Conservation (phyloP, 1,284 basidiomycete genomes). For the Mycena citricolor region DNA sequence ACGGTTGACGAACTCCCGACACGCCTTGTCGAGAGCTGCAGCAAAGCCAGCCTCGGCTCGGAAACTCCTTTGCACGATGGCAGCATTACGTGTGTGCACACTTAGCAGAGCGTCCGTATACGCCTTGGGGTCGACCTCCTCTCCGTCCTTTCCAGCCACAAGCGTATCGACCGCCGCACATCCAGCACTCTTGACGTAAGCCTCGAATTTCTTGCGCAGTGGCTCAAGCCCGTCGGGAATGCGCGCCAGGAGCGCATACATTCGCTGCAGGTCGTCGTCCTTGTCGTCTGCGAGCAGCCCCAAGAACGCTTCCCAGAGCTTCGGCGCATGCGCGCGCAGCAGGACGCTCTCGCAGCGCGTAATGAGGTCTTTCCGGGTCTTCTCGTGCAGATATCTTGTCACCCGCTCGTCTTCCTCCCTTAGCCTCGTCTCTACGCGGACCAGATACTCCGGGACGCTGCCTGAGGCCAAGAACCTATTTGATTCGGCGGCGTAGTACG, state of each 20-base stretch:
- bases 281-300: conserved; percentile 89
- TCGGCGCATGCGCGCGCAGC: conserved; percentile 83
- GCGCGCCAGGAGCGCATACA: conserved; percentile 91
- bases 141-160: conserved; percentile 32
- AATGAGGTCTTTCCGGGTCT: conserved; percentile 85
- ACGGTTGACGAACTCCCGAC: conserved; percentile 93
- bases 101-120: conserved; percentile 93
- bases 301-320: conserved; percentile 96
- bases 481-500: conserved; percentile 92
- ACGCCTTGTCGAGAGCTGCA: conserved; percentile 94
- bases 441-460: conserved; percentile 92
- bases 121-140: conserved; percentile 80
- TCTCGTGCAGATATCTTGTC: conserved; percentile 89
- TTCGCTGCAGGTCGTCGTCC: conserved; percentile 90
- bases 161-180: conserved; percentile 83
- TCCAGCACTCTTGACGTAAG: conserved; percentile 91
- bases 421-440: conserved; percentile 91
- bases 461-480: conserved; percentile 69
- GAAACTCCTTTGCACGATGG: conserved; percentile 90
- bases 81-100: conserved; percentile 91
- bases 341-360: conserved; percentile 91
- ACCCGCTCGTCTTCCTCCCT: conserved; percentile 96
- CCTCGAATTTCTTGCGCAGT: conserved; percentile 90
- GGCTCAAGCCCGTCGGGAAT: conserved; percentile 92
- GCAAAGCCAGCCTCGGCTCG: conserved; percentile 94